Conservation (phyloP, 2,329 filamentous ascomycete genomes). For the Tolypocladium tropicale region DNA sequence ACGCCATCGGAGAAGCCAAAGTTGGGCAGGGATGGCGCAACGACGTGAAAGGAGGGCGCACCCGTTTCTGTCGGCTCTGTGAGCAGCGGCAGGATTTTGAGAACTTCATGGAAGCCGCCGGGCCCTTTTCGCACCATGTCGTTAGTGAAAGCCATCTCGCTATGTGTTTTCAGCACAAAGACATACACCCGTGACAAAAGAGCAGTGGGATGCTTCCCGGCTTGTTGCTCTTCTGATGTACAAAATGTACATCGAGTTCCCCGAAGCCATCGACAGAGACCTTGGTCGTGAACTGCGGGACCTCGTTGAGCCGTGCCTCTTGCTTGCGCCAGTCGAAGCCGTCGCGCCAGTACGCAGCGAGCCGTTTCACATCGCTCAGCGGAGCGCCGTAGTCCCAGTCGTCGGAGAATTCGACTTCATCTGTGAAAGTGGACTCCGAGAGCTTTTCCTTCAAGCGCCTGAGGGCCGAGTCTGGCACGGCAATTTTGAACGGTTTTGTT, state of each 20-base stretch:
- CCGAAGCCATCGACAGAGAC: slow-evolving; percentile 48
- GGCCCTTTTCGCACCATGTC: slow-evolving; percentile 32
- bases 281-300: slow-evolving; percentile 45
- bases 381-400: slow-evolving; percentile 21
- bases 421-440: slow-evolving; percentile 15
- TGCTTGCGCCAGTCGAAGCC: slow-evolving; percentile 52
- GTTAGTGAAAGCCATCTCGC: neutral
- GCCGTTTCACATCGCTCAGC: slow-evolving; percentile 22
- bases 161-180: neutral
- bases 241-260: slow-evolving; percentile 50
- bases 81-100: slow-evolving; percentile 47
- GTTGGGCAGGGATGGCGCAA: slow-evolving; percentile 48
- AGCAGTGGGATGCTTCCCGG: slow-evolving; percentile 51
- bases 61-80: slow-evolving; percentile 15
- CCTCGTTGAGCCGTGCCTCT: slow-evolving; percentile 46
- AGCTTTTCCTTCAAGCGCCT: slow-evolving; percentile 20
- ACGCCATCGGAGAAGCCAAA: slow-evolving; percentile 28
- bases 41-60: slow-evolving; percentile 40
- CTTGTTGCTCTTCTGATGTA: slow-evolving; percentile 44
- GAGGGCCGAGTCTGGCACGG: slow-evolving; percentile 20
- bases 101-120: slow-evolving; percentile 57
- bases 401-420: slow-evolving; percentile 20
- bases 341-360: slow-evolving; percentile 24
- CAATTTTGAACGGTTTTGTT: slow-evolving; percentile 24
- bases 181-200: slow-evolving; percentile 28